A percentile compares a stretch with the other conserved stretches of the same genome.
These are phyloP conservation scores for Candida broadrunensis DNA, from an alignment of 805 yeast species.

Conservation along the genomic window DNA sequence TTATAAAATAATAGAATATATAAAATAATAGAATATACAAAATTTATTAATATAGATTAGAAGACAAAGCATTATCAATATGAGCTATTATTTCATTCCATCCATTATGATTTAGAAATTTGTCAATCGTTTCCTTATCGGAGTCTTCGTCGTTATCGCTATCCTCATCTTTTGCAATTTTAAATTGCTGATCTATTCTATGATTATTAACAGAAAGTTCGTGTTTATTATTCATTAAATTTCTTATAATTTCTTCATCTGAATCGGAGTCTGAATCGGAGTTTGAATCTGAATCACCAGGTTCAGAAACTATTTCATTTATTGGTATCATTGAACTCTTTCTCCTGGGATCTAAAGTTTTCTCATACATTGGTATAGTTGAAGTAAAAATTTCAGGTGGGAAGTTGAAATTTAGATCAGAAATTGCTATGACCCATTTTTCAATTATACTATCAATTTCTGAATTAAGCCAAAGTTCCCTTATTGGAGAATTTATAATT, in stretches of 20 bases:
- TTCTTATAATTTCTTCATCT: conserved; percentile 15
- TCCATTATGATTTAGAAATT: not conserved
- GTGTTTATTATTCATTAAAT: not conserved
- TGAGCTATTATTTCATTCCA: conserved; percentile 11
- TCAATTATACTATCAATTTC: conserved; percentile 30
- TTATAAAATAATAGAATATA: not conserved
- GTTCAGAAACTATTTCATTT: no score
- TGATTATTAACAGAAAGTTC: not conserved
- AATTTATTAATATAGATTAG: not conserved
- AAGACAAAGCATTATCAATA: conserved; percentile 12
- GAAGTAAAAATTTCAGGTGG: conserved; percentile 37
- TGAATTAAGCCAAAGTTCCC: conserved; percentile 25
- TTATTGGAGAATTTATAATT: not conserved
- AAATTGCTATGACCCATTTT: conserved; percentile 42
- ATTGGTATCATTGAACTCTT: not conserved
- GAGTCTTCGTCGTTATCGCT: conserved; percentile 12
- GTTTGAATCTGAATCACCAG: conserved; percentile 2
- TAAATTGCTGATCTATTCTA: not conserved
- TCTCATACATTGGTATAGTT: conserved; percentile 15
- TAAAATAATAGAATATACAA: not conserved
- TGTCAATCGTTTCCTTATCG: conserved; percentile 18
- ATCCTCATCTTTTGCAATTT: not conserved
- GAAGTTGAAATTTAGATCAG: conserved; percentile 27
- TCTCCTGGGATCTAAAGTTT: not conserved
- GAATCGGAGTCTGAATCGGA: conserved; percentile 20